Percentiles rank a stretch among this genome's conserved stretches.
phyloP scores from a whole-genome alignment of 805 yeast genomes.

The Candida chilensis region DNA sequence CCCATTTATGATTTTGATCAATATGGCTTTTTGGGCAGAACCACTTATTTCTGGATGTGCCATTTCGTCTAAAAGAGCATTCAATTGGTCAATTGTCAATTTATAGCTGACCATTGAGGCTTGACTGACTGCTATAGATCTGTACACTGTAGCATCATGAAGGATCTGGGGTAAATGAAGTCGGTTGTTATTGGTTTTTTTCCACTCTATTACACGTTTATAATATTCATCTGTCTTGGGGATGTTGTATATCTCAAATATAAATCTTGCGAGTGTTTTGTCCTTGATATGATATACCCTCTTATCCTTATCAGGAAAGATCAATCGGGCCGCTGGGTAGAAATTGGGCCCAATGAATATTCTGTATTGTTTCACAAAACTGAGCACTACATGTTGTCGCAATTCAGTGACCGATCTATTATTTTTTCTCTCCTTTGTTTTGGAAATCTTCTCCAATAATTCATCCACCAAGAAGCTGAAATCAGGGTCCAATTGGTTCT shows the following conservation, averaged over 20 bases:
- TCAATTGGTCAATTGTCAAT: constrained; percentile 40
- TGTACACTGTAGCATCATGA: constrained; percentile 36
- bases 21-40: too few species aligned
- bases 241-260: constrained; percentile 42
- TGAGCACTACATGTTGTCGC: constrained; percentile 13
- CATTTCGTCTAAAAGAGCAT: constrained; percentile 33
- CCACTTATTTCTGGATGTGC: too few species aligned
- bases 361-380: constrained; percentile 44
- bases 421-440: too few species aligned
- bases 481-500: constrained; percentile 27
- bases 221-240: constrained; percentile 58
- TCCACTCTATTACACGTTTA: constrained; percentile 37
- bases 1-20: too few species aligned
- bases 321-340: constrained; percentile 55
- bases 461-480: constrained; percentile 29
- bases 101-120: too few species aligned
- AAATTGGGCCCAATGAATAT: constrained; percentile 50
- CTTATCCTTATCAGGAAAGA: constrained; percentile 55
- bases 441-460: constrained; percentile 28
- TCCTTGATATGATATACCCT: constrained; percentile 61
- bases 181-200: constrained; percentile 24
- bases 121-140: constrained; percentile 30
- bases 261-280: constrained; percentile 38
- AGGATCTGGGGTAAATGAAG: constrained; percentile 41
- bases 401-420: not conserved